Conservation (phyloP, 495 filamentous ascomycete genomes). For the Chaetomium tenue region DNA sequence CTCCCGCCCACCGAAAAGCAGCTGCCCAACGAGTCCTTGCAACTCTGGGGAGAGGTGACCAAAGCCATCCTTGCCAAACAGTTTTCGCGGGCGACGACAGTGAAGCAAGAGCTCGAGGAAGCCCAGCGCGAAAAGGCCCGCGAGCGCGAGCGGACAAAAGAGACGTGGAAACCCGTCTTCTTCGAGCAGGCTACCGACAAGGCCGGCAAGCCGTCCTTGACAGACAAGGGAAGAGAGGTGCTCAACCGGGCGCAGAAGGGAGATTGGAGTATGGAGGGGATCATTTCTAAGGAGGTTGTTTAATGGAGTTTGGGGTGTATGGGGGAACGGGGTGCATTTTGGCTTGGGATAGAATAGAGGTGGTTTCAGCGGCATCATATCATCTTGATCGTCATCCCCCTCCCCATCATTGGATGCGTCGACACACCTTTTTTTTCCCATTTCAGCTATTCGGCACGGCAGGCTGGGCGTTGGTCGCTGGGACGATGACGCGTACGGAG, state of each 20-base stretch:
- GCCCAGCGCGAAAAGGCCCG: constrained; percentile 78
- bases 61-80: constrained; percentile 82
- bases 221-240: constrained; percentile 68
- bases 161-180: constrained; percentile 83
- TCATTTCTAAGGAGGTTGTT: constrained; percentile 27
- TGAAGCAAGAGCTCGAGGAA: constrained; percentile 92
- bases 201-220: constrained; percentile 74
- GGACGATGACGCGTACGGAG: not conserved
- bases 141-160: constrained; percentile 63
- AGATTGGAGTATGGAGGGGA: constrained; percentile 52
- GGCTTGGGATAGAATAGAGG: constrained; percentile 7
- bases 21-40: constrained; percentile 84
- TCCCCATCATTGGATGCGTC: not conserved
- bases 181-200: constrained; percentile 74
- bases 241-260: constrained; percentile 65
- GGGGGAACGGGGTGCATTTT: not conserved
- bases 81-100: constrained; percentile 74
- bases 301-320: not conserved
- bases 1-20: constrained; percentile 73
- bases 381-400: not conserved
- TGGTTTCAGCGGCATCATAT: constrained; percentile 1
- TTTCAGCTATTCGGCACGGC: not conserved
- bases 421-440: not conserved
- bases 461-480: not conserved
- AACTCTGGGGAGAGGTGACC: constrained; percentile 85